Evolutionary conservation across 2,329 filamentous ascomycete genomes (phyloP).

Genomic region (Verticillium nubilum): DNA sequence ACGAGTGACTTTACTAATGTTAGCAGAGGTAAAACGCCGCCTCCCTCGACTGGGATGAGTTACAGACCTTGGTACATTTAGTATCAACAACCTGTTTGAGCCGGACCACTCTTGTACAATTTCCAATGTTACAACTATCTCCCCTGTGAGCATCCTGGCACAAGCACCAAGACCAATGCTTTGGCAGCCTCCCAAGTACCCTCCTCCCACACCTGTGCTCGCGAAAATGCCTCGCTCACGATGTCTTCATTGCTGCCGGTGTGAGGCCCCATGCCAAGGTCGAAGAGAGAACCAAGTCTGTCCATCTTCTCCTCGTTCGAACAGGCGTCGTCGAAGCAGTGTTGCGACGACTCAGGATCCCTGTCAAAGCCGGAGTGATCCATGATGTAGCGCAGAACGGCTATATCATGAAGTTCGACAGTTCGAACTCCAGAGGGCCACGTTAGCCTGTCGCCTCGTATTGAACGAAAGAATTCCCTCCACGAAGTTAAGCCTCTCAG

Average conservation of each 20-base stretch:
- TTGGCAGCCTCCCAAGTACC: background rate
- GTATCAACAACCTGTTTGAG: too few relatives aligned
- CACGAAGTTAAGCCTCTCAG: background rate
- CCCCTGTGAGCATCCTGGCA: background rate
- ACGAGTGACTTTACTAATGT: background rate
- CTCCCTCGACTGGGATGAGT: background rate
- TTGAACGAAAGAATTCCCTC: background rate
- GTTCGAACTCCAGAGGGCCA: background rate
- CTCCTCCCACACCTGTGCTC: background rate
- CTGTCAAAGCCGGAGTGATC: background rate
- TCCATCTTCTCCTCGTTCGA: background rate
- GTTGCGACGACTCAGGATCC: background rate
- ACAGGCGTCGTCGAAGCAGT: background rate
- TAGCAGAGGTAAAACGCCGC: background rate
- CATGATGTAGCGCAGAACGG: background rate
- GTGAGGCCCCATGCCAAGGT: background rate
- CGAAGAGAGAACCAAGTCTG: background rate
- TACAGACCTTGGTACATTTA: too few relatives aligned
- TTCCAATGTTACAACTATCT: background rate
- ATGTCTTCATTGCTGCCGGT: background rate
- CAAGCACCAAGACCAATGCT: background rate
- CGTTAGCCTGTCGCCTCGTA: background rate
- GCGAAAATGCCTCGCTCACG: background rate
- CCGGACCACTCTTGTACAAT: background rate
- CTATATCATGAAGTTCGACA: background rate